phyloP scores from a whole-genome alignment of 192 early-diverging fungal genomes.

The Rhizophagus sp. region DNA sequence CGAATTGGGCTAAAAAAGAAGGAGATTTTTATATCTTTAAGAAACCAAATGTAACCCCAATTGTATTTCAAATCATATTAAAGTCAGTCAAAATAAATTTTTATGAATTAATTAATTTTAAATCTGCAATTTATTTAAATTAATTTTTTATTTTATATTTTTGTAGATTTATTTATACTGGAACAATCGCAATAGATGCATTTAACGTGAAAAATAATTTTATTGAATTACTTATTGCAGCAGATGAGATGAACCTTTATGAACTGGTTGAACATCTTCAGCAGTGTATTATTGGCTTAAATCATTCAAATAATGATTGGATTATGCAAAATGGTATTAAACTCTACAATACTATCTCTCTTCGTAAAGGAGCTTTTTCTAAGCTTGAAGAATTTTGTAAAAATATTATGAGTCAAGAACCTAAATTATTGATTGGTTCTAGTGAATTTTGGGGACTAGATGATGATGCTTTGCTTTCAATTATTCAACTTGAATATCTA shows the following conservation, averaged over 20 bases:
- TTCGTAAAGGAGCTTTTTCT: background rate
- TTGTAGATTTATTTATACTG: too few relatives aligned
- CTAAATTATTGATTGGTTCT: background rate
- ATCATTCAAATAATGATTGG: background rate
- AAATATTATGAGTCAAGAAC: background rate
- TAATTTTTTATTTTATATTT: background rate
- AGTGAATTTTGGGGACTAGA: background rate
- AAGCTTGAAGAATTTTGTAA: background rate
- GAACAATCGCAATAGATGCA: background rate
- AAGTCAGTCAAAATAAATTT: constrained; percentile 4
- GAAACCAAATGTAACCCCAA: constrained; percentile 7
- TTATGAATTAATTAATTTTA: too few relatives aligned
- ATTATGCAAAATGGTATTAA: background rate
- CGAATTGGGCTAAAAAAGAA: background rate
- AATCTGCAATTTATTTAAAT: too few relatives aligned
- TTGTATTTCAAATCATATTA: constrained; percentile 10
- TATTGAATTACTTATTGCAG: constrained; percentile 5
- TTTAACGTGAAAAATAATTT: background rate
- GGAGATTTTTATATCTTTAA: background rate
- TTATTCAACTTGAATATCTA: too few relatives aligned
- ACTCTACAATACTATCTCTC: background rate
- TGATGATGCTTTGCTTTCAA: too few relatives aligned
- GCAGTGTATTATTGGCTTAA: background rate
- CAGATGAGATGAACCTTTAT: background rate
- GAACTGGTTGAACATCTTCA: background rate